Percentiles rank a stretch among this genome's conserved stretches.
These are phyloP conservation scores for Echinosophora koreensis DNA, from an alignment of 306 rosid species.

Conservation along the genomic window DNA sequence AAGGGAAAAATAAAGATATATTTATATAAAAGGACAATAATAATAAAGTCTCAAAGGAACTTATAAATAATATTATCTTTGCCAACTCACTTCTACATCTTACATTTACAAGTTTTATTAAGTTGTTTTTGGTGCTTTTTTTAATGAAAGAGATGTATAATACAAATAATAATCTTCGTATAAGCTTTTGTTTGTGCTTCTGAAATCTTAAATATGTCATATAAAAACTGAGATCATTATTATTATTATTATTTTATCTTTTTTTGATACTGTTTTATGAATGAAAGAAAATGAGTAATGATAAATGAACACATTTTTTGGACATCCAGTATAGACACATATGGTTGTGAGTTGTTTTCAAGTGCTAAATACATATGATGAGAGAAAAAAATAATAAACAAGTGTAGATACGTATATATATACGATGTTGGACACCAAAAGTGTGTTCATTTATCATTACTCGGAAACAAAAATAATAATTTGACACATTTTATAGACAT, in stretches of 20 bases:
- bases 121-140: neutral
- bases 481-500: no score
- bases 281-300: neutral
- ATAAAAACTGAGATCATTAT: no score
- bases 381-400: no score
- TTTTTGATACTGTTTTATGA: no score
- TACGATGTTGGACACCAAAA: no score
- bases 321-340: no score
- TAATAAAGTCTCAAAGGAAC: neutral
- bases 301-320: no score
- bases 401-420: no score
- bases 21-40: slow-evolving; percentile 12
- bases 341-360: no score
- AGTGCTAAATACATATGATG: no score
- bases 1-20: neutral
- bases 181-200: neutral
- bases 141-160: neutral
- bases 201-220: neutral
- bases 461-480: no score
- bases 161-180: neutral
- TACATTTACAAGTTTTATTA: neutral
- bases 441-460: no score
- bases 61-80: neutral
- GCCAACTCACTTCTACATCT: slow-evolving; percentile 12
- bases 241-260: neutral